phyloP scores from a whole-genome alignment of 371 early-diverging fungal species.

The Mortierella sp. region DNA sequence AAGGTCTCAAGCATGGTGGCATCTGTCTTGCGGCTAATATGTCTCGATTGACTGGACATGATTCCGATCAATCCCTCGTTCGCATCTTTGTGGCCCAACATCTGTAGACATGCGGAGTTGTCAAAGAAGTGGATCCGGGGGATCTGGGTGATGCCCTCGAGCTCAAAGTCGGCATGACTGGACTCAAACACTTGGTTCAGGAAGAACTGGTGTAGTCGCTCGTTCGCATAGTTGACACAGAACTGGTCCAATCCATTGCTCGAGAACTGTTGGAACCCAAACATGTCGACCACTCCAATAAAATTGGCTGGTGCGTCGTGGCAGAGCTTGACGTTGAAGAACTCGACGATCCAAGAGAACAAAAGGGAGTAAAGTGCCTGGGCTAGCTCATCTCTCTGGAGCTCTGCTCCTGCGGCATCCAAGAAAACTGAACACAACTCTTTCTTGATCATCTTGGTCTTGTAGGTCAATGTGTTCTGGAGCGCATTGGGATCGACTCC shows the following conservation, averaged over 20 bases:
- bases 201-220: conserved; percentile 82
- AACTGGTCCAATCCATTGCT: conserved; percentile 82
- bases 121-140: conserved; percentile 67
- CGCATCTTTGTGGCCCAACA: conserved; percentile 60
- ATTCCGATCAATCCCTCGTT: conserved; percentile 71
- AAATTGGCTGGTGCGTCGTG: conserved; percentile 72
- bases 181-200: conserved; percentile 77
- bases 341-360: conserved; percentile 82
- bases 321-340: conserved; percentile 78
- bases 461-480: conserved; percentile 87
- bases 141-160: conserved; percentile 64
- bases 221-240: conserved; percentile 87
- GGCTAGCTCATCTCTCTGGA: conserved; percentile 78
- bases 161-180: conserved; percentile 62
- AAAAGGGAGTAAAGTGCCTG: conserved; percentile 80
- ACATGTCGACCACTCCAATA: conserved; percentile 80
- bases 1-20: conserved; percentile 57
- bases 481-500: conserved; percentile 85
- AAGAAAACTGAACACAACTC: conserved; percentile 92
- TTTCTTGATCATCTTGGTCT: conserved; percentile 79
- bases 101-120: conserved; percentile 71
- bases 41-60: conserved; percentile 65
- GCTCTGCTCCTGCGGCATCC: conserved; percentile 79
- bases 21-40: conserved; percentile 52
- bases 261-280: conserved; percentile 74